Evolutionary conservation across 1,284 basidiomycete species (phyloP).

Genomic region (Cryptococcus sp.): DNA sequence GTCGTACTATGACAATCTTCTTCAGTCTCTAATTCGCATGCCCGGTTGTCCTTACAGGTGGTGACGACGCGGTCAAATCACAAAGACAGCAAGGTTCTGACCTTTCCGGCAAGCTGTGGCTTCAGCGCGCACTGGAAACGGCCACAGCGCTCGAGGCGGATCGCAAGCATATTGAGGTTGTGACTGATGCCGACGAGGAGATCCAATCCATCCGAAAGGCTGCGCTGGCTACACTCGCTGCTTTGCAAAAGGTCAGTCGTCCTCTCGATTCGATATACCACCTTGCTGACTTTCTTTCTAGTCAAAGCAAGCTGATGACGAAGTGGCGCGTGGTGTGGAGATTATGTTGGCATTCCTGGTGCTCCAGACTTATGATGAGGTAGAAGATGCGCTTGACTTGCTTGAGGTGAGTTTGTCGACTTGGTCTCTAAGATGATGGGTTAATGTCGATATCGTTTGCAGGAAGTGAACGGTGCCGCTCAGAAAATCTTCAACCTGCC

Average conservation of each 20-base stretch:
- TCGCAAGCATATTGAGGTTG: constrained; percentile 65
- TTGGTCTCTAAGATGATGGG: not conserved
- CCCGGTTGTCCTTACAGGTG: not conserved
- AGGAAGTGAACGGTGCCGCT: constrained; percentile 35
- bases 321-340: constrained; percentile 62
- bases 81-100: constrained; percentile 64
- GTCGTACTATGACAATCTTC: too few relatives aligned
- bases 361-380: constrained; percentile 69
- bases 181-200: constrained; percentile 64
- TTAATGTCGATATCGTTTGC: constrained; percentile 1
- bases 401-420: constrained; percentile 61
- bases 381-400: constrained; percentile 60
- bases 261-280: constrained; percentile 2
- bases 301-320: constrained; percentile 56
- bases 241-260: constrained; percentile 54
- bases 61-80: constrained; percentile 55
- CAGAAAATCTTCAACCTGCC: constrained; percentile 44
- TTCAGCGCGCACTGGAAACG: constrained; percentile 66
- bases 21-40: too few relatives aligned
- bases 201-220: constrained; percentile 57
- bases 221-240: constrained; percentile 57
- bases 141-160: constrained; percentile 66
- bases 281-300: not conserved
- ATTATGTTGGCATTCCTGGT: constrained; percentile 70
- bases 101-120: constrained; percentile 76